Conservation (phyloP, 352 stramenopile genomes). For the Pythium plurisporium region DNA sequence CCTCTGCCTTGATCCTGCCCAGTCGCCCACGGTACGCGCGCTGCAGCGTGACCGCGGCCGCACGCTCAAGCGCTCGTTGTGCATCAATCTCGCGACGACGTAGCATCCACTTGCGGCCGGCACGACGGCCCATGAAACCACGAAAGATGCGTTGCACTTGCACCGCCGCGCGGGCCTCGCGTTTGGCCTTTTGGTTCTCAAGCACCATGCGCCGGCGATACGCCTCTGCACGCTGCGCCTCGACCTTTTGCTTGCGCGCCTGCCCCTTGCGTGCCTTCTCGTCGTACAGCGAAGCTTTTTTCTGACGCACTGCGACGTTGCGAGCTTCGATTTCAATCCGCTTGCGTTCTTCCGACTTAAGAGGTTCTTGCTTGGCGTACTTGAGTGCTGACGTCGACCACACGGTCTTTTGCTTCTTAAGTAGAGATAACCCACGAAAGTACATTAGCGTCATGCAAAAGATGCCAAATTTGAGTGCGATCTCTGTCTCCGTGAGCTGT, state of each 20-base stretch:
- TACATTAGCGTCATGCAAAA: slow-evolving; percentile 97
- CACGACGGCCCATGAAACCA: slow-evolving; percentile 75
- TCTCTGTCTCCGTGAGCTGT: slow-evolving; percentile 83
- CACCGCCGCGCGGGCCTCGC: slow-evolving; percentile 38
- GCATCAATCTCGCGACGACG: slow-evolving; percentile 83
- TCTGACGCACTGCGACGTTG: slow-evolving; percentile 36
- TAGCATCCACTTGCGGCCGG: slow-evolving; percentile 78
- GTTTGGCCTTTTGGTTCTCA: slow-evolving; percentile 61
- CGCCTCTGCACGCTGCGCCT: slow-evolving; percentile 54
- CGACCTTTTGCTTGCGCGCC: slow-evolving; percentile 58
- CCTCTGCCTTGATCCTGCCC: slow-evolving; percentile 75
- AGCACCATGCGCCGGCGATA: slow-evolving; percentile 60
- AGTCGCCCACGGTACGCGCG: slow-evolving; percentile 83
- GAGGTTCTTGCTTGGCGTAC: slow-evolving; percentile 5
- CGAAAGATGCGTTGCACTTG: slow-evolving; percentile 76
- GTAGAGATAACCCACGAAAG: slow-evolving; percentile 88
- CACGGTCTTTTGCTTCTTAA: slow-evolving; percentile 79
- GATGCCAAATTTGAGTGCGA: slow-evolving; percentile 93
- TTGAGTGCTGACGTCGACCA: slow-evolving; percentile 59
- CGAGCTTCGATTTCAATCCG: slow-evolving; percentile 49
- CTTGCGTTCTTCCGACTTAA: slow-evolving; percentile 35
- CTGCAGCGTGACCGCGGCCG: slow-evolving; percentile 81
- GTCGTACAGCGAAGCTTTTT: slow-evolving; percentile 40
- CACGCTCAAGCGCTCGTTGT: slow-evolving; percentile 65
- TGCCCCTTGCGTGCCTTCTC: slow-evolving; percentile 57